These are phyloP conservation scores for Aspergillus sp. DNA, from an alignment of 2,329 filamentous ascomycete genomes.

Conservation along the genomic window DNA sequence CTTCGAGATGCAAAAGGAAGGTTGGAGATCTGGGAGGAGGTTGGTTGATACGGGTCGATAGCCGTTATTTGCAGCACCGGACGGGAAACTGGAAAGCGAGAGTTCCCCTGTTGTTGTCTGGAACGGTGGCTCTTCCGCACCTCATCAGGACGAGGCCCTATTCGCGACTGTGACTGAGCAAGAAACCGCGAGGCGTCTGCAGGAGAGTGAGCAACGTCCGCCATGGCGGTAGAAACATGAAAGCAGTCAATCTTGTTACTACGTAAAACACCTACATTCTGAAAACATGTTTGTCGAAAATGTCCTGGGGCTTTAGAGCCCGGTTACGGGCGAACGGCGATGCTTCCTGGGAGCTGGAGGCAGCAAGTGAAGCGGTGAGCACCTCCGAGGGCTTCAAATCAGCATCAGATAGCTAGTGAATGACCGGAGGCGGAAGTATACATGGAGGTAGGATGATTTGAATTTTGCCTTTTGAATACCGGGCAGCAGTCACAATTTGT, in stretches of 20 bases:
- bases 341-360: neutral
- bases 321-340: neutral
- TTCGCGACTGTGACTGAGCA: slow-evolving; percentile 89
- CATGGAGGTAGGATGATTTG: neutral
- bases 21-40: slow-evolving; percentile 67
- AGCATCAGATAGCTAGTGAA: neutral
- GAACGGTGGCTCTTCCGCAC: slow-evolving; percentile 48
- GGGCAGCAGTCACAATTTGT: neutral
- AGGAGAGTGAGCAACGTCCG: slow-evolving; percentile 6
- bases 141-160: slow-evolving; percentile 68
- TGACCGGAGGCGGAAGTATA: neutral
- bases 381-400: neutral
- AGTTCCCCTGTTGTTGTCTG: slow-evolving; percentile 44
- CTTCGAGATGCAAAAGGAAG: slow-evolving; percentile 80
- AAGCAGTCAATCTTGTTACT: neutral
- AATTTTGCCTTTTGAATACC: neutral
- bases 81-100: slow-evolving; percentile 50
- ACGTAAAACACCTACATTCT: slow-evolving; percentile 67
- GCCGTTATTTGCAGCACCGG: slow-evolving; percentile 53
- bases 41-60: slow-evolving; percentile 76
- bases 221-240: neutral
- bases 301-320: neutral
- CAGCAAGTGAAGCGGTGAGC: slow-evolving; percentile 5
- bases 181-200: slow-evolving; percentile 91
- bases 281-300: slow-evolving; percentile 66